Base-by-base conservation (phyloP, 2,329 filamentous ascomycete species). In the Neofusicoccum ribis region DNA sequence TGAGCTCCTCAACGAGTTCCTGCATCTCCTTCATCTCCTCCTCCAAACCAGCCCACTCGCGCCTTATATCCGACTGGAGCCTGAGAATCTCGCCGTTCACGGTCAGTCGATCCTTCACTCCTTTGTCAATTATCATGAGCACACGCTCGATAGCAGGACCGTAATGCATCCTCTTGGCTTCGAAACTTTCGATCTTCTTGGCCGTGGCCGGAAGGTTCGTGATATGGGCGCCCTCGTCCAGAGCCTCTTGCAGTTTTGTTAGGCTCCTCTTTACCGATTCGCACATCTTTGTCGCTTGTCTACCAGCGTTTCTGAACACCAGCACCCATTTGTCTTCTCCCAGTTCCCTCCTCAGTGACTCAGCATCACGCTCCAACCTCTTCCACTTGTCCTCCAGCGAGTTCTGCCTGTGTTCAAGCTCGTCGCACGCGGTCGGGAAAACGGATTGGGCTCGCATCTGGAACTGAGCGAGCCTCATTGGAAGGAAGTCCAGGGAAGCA, bases 251-350 rank as follows among this genome's bases (percentile, higher is more conserved):
- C 41, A 99, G 83, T 78, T 96, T 96, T 52, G 83, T 79, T 66
- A 96, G 87, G 74, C 93, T 97, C 68, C 94, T 86, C 74, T 96
- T 91, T 23, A 98, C 92, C 3, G 93, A 97, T 70, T 97, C 92
- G 74, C 92, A 94, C 93, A 99, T 97, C 81, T 97, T 97, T 70
- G 95, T 88, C 4, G 95, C 94, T 78, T 97, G 93, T 65, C 90
- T 86, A 14, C 93, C 93, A 15, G 95, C 95, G 69, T 95, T 94
- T 65, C 94, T 88, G 81, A 99, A 99, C 41, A 98, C 93, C 62
- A 96, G 85, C 49, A 99, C 89, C 95, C 95, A 99, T 65, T 93
- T 89, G 74, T 99, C 95, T 76, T 99, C 95, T 34, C 93, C 93
- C 3, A 99, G 83, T 76, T 99, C 95, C 74, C 93, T 91, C 68